phyloP scores from a whole-genome alignment of 2,329 filamentous ascomycete species.

The Cyphellophora attinorum region DNA sequence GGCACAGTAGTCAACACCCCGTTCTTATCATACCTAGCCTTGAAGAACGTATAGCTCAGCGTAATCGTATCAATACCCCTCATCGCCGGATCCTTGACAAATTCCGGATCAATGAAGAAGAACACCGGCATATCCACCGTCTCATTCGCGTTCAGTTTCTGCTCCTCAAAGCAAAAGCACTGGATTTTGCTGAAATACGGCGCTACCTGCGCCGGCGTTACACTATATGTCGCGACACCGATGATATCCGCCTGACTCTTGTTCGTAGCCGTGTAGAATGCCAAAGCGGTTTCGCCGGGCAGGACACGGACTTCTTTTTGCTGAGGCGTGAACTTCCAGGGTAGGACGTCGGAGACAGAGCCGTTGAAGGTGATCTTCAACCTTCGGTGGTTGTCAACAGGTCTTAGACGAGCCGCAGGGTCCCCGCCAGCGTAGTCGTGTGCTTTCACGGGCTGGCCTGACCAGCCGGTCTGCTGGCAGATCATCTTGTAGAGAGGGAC shows the following conservation, averaged over 20 bases:
- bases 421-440: slow-evolving; percentile 57
- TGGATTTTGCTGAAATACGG: slow-evolving; percentile 99
- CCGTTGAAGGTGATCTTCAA: slow-evolving; percentile 94
- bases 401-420: slow-evolving; percentile 65
- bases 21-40: slow-evolving; percentile 76
- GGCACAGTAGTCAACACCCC: slow-evolving; percentile 48
- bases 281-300: slow-evolving; percentile 90
- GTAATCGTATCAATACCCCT: slow-evolving; percentile 90
- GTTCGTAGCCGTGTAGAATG: slow-evolving; percentile 97
- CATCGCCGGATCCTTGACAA: slow-evolving; percentile 88
- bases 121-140: slow-evolving; percentile 99
- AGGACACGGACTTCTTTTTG: slow-evolving; percentile 93
- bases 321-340: slow-evolving; percentile 95
- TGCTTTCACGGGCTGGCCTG: slow-evolving; percentile 81
- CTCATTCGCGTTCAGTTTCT: slow-evolving; percentile 87
- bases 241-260: slow-evolving; percentile 86
- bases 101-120: slow-evolving; percentile 95
- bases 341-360: slow-evolving; percentile 86
- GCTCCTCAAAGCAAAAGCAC: slow-evolving; percentile 98
- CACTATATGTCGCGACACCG: slow-evolving; percentile 93
- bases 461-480: slow-evolving; percentile 59
- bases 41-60: slow-evolving; percentile 96
- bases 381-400: slow-evolving; percentile 70
- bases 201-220: slow-evolving; percentile 89
- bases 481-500: slow-evolving; percentile 61